Conservation (phyloP, 2,329 filamentous ascomycete genomes). For the Pseudogymnoascus sp. region DNA sequence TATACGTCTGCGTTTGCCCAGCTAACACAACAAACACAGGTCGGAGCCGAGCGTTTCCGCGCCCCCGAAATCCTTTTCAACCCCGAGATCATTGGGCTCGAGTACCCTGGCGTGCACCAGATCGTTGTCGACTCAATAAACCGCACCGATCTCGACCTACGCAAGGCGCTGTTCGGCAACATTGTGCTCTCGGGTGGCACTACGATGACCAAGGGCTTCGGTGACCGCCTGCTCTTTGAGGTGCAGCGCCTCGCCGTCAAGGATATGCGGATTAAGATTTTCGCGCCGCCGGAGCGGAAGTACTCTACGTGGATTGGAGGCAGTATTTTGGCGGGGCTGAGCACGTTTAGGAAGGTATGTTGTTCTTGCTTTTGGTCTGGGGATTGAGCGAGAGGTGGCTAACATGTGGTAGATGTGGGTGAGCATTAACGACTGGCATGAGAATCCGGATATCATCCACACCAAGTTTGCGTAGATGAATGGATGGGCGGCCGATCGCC, state of each 20-base stretch:
- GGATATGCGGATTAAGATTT: slow-evolving; percentile 99
- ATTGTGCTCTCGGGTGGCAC: slow-evolving; percentile 95
- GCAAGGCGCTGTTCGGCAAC: slow-evolving; percentile 89
- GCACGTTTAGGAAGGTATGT: slow-evolving; percentile 93
- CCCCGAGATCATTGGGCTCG: slow-evolving; percentile 90
- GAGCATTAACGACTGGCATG: slow-evolving; percentile 98
- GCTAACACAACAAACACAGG: slow-evolving; percentile 36
- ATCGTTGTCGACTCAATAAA: slow-evolving; percentile 96
- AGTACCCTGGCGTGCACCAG: slow-evolving; percentile 95
- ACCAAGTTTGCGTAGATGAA: slow-evolving; percentile 73
- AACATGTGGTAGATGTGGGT: slow-evolving; percentile 79
- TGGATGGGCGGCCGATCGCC: background rate
- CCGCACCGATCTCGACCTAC: slow-evolving; percentile 88
- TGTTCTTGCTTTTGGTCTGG: slow-evolving; percentile 5
- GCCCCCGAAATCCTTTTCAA: slow-evolving; percentile 97
- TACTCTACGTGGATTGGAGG: slow-evolving; percentile 99
- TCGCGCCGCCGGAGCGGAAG: slow-evolving; percentile 92
- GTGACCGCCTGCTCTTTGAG: slow-evolving; percentile 83
- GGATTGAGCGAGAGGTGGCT: slow-evolving; percentile 14
- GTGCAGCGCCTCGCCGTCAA: slow-evolving; percentile 91
- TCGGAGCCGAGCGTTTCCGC: slow-evolving; percentile 89
- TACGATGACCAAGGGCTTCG: slow-evolving; percentile 94
- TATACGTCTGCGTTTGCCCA: background rate
- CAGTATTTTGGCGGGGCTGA: slow-evolving; percentile 90
- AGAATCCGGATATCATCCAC: slow-evolving; percentile 98